Base-by-base conservation (phyloP, 2,329 filamentous ascomycete species). In the Penicillium oxalicum region DNA sequence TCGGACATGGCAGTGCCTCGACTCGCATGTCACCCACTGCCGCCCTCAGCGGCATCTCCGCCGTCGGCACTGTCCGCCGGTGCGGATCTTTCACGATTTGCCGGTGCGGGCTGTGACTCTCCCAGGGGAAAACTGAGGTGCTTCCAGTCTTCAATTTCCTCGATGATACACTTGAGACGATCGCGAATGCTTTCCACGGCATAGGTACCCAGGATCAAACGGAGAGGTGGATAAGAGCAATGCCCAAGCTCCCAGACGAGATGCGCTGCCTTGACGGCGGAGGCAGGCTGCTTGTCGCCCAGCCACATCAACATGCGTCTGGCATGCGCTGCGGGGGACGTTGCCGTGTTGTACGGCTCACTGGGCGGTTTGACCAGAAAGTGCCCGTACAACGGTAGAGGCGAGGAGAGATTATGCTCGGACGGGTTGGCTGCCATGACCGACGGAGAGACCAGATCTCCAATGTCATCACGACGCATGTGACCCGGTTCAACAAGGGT, bases 111-210 rank as follows among this genome's bases (percentile, higher is more conserved):
- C 39, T 59, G 61, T 36, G 64, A 55, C 33, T 73, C 71, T 25
- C 64, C 55, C 11, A 66, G 55, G 7, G 76, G 75, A 54, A 89
- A 91, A 65, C 88, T 88, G 28, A 94, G 73, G 64, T 91, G 85
- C 62, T 91, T 93, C 88, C 89, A 95, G 64, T 94, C 89, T 70
- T 94, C 89, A 57, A 94, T 80, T 74, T 98, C 93, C 69, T 97
- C 93, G 9, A 91, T 96, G 36, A 97, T 88, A 52, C 87, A 91
- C 56, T 89, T 81, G 62, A 97, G 71, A 18, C 91, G 79, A 71
- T 98, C 93, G 12, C 93, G 77, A 44, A 97, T 94, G 67, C 91
- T 96, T 68, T 98, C 91, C 34, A 97, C 91, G 1, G 93, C 91
- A 71, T 95, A 97, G 56, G 84, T 94, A 0, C 93, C 93, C 25